Evolutionary conservation across 2,329 filamentous ascomycete species (phyloP).

Genomic region (Exophiala mesophila): DNA sequence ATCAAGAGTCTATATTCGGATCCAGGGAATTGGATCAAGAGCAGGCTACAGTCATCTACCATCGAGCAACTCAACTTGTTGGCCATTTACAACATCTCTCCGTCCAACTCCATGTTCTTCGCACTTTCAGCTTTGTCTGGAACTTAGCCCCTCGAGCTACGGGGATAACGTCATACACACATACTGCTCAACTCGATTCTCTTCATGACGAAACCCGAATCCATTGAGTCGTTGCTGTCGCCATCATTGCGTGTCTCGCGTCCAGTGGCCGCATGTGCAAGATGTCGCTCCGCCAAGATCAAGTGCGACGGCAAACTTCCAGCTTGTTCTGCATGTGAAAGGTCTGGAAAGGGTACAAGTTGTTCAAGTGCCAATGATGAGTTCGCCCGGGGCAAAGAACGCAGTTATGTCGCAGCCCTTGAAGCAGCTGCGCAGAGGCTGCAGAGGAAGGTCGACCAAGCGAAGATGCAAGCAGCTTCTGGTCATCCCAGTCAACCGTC

Average conservation of each 20-base stretch:
- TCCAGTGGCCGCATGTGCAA: slow-evolving; percentile 72
- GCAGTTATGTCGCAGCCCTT: slow-evolving; percentile 94
- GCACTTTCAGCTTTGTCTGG: too few relatives aligned
- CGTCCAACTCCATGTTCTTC: too few relatives aligned
- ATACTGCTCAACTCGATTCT: neutral
- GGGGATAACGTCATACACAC: too few relatives aligned
- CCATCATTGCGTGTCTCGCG: slow-evolving; percentile 68
- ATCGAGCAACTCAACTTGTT: too few relatives aligned
- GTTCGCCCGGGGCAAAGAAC: slow-evolving; percentile 89
- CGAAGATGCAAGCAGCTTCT: slow-evolving; percentile 40
- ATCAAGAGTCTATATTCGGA: too few relatives aligned
- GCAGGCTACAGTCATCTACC: too few relatives aligned
- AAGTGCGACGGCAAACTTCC: slow-evolving; percentile 97
- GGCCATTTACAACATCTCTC: too few relatives aligned
- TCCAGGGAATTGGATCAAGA: too few relatives aligned
- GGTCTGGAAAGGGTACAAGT: slow-evolving; percentile 76
- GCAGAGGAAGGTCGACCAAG: slow-evolving; percentile 63
- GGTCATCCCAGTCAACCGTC: slow-evolving; percentile 41
- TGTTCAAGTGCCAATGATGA: slow-evolving; percentile 95
- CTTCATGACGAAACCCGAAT: slow-evolving; percentile 23
- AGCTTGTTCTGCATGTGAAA: slow-evolving; percentile 91
- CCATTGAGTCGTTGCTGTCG: slow-evolving; percentile 25
- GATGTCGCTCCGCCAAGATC: slow-evolving; percentile 87
- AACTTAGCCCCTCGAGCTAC: too few relatives aligned
- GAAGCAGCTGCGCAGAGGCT: slow-evolving; percentile 86